phyloP scores from a whole-genome alignment of 345 rosid species.

The Camelina laxa region DNA sequence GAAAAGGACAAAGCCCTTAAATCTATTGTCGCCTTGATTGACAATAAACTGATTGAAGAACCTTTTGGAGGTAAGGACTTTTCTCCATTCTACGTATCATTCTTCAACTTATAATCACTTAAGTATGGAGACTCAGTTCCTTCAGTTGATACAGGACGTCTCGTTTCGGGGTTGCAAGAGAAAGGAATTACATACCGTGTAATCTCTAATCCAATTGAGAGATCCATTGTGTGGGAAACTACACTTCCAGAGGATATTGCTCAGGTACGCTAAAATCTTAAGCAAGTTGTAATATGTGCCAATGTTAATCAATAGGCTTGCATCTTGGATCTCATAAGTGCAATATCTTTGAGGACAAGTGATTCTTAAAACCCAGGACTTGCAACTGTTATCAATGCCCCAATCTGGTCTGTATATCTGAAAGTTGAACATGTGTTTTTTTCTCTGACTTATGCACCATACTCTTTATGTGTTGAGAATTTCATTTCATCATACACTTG shows the following conservation, averaged over 20 bases:
- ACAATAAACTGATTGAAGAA: conserved; percentile 71
- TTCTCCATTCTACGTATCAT: conserved; percentile 17
- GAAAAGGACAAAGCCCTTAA: conserved; percentile 76
- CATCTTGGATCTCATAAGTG: not conserved
- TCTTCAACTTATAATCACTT: conserved; percentile 1
- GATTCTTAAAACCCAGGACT: conserved; percentile 15
- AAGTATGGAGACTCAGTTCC: conserved; percentile 28
- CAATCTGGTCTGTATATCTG: not conserved
- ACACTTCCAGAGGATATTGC: conserved; percentile 64
- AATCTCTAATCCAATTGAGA: conserved; percentile 69
- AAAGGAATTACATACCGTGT: conserved; percentile 67
- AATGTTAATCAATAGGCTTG: not conserved
- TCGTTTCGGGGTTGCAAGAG: conserved; percentile 68
- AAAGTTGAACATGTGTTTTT: not conserved
- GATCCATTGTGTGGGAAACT: conserved; percentile 85
- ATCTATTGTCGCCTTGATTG: conserved; percentile 76
- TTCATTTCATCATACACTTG: conserved; percentile 5
- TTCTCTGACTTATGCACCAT: conserved; percentile 3
- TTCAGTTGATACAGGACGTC: conserved; percentile 53
- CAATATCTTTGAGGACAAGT: not conserved
- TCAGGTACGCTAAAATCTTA: conserved; percentile 50
- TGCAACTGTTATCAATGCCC: not conserved
- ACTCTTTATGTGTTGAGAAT: not conserved
- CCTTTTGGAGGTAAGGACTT: conserved; percentile 71
- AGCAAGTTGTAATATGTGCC: not conserved